Conservation (phyloP, 2,329 filamentous ascomycete species). For the Penicillium brevicompactum region DNA sequence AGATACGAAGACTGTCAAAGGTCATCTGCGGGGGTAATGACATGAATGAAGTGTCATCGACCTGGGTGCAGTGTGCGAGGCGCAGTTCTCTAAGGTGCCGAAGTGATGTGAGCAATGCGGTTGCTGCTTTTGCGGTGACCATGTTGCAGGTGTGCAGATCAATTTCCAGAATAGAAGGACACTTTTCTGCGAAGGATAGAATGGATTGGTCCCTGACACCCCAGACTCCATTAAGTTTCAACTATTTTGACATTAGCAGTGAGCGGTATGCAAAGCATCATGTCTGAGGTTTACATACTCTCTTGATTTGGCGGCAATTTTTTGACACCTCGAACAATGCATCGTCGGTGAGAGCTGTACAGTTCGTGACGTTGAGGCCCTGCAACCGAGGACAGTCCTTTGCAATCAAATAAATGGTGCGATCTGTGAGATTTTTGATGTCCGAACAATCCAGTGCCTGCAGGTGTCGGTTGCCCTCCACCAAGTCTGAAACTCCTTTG, state of each 20-base stretch:
- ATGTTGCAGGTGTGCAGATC: slow-evolving; percentile 84
- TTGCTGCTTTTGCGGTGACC: slow-evolving; percentile 82
- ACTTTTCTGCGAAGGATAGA: slow-evolving; percentile 81
- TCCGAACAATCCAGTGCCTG: slow-evolving; percentile 89
- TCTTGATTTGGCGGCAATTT: slow-evolving; percentile 82
- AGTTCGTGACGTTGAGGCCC: slow-evolving; percentile 89
- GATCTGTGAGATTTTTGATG: slow-evolving; percentile 76
- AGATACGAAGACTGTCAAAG: slow-evolving; percentile 87
- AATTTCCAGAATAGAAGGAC: slow-evolving; percentile 92
- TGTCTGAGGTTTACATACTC: slow-evolving; percentile 57
- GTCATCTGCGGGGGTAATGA: slow-evolving; percentile 63
- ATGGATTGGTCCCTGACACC: slow-evolving; percentile 82
- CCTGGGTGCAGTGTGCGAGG: slow-evolving; percentile 78
- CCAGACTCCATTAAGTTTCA: slow-evolving; percentile 92
- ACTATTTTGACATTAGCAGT: slow-evolving; percentile 48
- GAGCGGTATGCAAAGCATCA: not conserved
- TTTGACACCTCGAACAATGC: slow-evolving; percentile 79
- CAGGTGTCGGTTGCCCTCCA: slow-evolving; percentile 76
- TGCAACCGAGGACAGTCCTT: slow-evolving; percentile 82
- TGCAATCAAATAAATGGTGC: slow-evolving; percentile 75
- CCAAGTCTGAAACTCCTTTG: slow-evolving; percentile 74
- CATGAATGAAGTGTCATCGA: slow-evolving; percentile 87
- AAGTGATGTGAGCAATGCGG: slow-evolving; percentile 74
- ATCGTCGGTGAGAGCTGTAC: slow-evolving; percentile 80
- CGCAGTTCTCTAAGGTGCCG: slow-evolving; percentile 87